Percentiles rank a stretch among this genome's conserved stretches.
These are phyloP conservation scores for Penicillium freii DNA, from an alignment of 2,329 filamentous ascomycete species.

Conservation along the genomic window DNA sequence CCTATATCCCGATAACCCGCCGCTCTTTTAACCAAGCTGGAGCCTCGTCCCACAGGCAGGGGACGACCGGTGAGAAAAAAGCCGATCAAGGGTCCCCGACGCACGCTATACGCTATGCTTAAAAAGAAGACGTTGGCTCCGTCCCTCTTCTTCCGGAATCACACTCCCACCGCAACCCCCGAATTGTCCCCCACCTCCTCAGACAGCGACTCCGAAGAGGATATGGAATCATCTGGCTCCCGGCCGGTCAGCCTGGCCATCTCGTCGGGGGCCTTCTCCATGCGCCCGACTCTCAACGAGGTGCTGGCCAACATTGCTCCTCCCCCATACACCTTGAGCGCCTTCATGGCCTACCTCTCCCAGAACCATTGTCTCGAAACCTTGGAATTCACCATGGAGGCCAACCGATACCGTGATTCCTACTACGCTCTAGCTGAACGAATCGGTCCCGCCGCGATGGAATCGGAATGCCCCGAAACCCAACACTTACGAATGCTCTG, in stretches of 20 bases:
- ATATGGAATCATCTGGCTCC: conserved; percentile 42
- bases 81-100: conserved; percentile 21
- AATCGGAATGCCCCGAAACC: conserved; percentile 55
- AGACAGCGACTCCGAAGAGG: conserved; percentile 47
- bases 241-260: conserved; percentile 46
- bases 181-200: conserved; percentile 45
- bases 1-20: conserved; percentile 13
- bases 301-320: conserved; percentile 83
- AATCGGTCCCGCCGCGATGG: conserved; percentile 45
- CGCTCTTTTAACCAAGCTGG: conserved; percentile 18
- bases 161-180: conserved; percentile 46
- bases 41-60: conserved; percentile 19
- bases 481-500: conserved; percentile 77
- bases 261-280: conserved; percentile 43
- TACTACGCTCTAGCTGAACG: conserved; percentile 59
- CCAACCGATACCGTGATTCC: conserved; percentile 74
- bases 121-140: conserved; percentile 37
- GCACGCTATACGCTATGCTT: conserved; percentile 39
- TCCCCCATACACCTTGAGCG: conserved; percentile 83
- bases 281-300: conserved; percentile 73
- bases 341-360: conserved; percentile 94
- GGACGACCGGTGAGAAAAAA: conserved; percentile 26
- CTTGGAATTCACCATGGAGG: conserved; percentile 93
- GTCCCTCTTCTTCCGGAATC: conserved; percentile 37
- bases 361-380: conserved; percentile 97